Evolutionary conservation across 2,329 filamentous ascomycete species (phyloP), one percentile per base, ranked within the genome.

Genomic region (Ophiostoma perfectum): DNA sequence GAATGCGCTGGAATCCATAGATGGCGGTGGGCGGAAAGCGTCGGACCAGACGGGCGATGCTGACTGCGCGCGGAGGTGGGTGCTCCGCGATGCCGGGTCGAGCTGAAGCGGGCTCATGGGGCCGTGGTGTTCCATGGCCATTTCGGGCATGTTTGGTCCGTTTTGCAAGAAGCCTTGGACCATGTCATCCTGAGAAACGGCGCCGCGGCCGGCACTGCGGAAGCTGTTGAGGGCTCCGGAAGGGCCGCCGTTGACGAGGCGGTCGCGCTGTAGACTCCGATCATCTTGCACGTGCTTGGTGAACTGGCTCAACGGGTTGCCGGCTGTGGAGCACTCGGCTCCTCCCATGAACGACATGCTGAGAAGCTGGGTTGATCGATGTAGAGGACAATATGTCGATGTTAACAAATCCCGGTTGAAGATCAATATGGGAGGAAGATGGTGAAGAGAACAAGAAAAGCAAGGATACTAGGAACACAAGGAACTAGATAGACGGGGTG

Each of bases 251-350:
- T 91, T 92, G 70, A 91, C 88, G 71, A 98, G 83, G 70, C 95
- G 88, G 79, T 99, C 95, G 75, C 93, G 86, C 80, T 98, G 95
- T 69, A 98, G 82, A 69, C 91, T 95, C 80, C 93, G 96, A 82
- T 99, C 95, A 84, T 96, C 92, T 77, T 96, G 91, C 69, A 95
- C 92, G 79, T 97, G 93, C 80, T 99, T 99, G 72, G 93, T 92
- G 78, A 99, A 96, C 83, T 98, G 95, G 77, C 92, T 94, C 75
- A 99, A 88, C 69, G 96, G 95, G 79, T 99, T 99, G 76, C 90
- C 92, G 72, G 91, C 93, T 71, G 95, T 96, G 68, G 94, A 98
- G 84, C 95, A 99, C 82, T 98, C 95, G 74, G 94, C 91, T 74
- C 94, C 93, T 80, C 92, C 92, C 75, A 98, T 86, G 79, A 99